Evolutionary conservation across 495 filamentous ascomycete species (phyloP), one percentile per base, ranked within the genome.

Genomic region (Astrothelium macrocarpum): DNA sequence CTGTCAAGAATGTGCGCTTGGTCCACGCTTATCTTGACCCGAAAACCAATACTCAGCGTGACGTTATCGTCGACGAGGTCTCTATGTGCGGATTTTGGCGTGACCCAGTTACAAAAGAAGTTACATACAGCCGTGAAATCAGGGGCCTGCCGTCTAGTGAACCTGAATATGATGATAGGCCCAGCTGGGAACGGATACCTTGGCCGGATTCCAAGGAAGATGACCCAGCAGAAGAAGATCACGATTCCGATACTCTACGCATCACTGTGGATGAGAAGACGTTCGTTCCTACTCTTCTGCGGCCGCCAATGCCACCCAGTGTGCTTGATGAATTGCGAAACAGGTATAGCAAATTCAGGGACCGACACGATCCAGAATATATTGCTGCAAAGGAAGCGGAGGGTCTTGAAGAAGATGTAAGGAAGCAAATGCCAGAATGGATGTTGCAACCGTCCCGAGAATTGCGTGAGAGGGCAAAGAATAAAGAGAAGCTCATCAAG

Each of bases 241-340:
- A 84, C 66, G 72, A 77, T 0, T 72, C 34, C 70, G 93, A 96
- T 76, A 96, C 92, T 1, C 72, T 86, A 45, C 85, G 89, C 59
- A 82, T 85, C 72, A 83, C 88, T 61, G 88, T 90, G 62, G 90
- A 95, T 65, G 80, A 83, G 18, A 77, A 72, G 61, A 93, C 89
- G 10, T 97, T 86, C 76, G 75, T 84, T 12, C 91, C 92, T 0
- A 88, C 86, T 16, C 74, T 97, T 14, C 76, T 89, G 1, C 72
- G 78, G 14, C 80, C 88, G 20, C 93, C 93, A n/a, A 88, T 97
- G 80, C 90, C 94, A 29, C 73, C 77, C 53, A 78, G 71, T 29
- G 82, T 97, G 34, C 81, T 97, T 66, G 89, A 97, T 73, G 93
- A 97, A 79, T 79, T 97, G 72, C 81, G 94, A 65, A 87, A 87